Base-by-base conservation (phyloP, 768 basidiomycete species). In the Leccinum sublutescens region DNA sequence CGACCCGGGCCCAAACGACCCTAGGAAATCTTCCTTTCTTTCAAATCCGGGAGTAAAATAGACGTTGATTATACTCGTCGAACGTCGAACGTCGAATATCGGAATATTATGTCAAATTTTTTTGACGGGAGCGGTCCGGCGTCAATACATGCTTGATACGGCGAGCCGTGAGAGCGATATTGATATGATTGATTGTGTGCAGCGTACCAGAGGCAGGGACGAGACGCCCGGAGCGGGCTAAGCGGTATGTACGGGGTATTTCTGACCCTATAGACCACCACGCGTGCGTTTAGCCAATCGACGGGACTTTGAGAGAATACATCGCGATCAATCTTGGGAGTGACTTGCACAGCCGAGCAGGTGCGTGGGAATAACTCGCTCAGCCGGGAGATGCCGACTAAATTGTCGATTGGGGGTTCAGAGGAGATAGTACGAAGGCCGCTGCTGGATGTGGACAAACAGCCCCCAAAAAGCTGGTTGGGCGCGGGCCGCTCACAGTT, bases 371-470 rank as follows among this genome's bases (percentile, higher is more conserved):
- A 57, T 29, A 31, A n/a, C 1, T 27, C 2, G 10, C 1, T 31
- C 40, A 52, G 47, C 23, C 70, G 71, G 71, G 10, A 40, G 2
- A 54, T 60, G 52, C 71, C 71, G 71, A 74, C 40, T 74, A 66
- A 74, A 74, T 71, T 51, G 63, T 12, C 11, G 6, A 61, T 59
- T 49, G 48, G 62, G 63, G 49, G 25, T 47, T 50, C 31, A 58
- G 25, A 61, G 40, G 69, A 63, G 69, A 71, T 68, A 29, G 9
- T 29, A 69, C 50, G 60, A 57, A 21, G 48, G 25, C 43, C 38
- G 58, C 60, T n/a, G 54, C 43, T 47, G 52, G 61, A 60, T 49
- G 57, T 29, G 62, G 58, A 55, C 29, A 54, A 53, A 51, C 21
- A 11, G 19, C 43, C 19, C 43, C 9, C 34, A 50, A 61, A 52